Percentiles rank a stretch among this genome's conserved stretches.
phyloP scores from a whole-genome alignment of 1,284 basidiomycete genomes.

The Caloboletus inedulis region DNA sequence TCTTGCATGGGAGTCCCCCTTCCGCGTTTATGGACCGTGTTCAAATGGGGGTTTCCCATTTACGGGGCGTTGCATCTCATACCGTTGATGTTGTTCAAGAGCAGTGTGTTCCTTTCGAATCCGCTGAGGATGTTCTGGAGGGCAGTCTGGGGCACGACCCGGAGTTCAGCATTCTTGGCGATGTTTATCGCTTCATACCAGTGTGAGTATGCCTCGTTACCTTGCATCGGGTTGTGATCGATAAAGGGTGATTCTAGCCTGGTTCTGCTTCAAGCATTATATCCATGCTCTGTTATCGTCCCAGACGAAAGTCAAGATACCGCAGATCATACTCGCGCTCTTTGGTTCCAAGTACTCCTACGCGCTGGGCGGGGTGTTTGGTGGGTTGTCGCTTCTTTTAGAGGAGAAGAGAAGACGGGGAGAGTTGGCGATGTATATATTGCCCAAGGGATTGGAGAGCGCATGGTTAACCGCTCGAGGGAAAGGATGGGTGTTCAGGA shows the following conservation, averaged over 20 bases:
- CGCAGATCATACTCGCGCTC: conserved; percentile 48
- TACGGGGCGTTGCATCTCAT: conserved; percentile 92
- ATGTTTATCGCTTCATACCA: conserved; percentile 87
- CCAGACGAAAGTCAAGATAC: conserved; percentile 41
- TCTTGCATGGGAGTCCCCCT: conserved; percentile 67
- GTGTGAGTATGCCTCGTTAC: conserved; percentile 42
- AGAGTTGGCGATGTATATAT: conserved; percentile 92
- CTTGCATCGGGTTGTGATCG: not conserved
- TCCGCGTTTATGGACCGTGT: conserved; percentile 78
- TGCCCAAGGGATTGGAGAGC: conserved; percentile 89
- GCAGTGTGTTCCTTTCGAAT: conserved; percentile 55
- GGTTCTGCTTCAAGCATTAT: conserved; percentile 74
- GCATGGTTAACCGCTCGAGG: conserved; percentile 80
- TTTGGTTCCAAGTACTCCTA: conserved; percentile 71
- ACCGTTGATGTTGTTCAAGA: conserved; percentile 78
- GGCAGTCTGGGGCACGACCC: conserved; percentile 69
- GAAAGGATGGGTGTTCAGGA: conserved; percentile 73
- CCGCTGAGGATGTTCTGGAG: conserved; percentile 63
- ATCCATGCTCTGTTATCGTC: conserved; percentile 50
- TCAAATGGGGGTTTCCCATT: conserved; percentile 80
- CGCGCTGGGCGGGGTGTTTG: conserved; percentile 73
- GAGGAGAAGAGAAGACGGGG: conserved; percentile 81
- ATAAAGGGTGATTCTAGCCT: conserved; percentile 40
- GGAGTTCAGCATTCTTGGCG: conserved; percentile 89
- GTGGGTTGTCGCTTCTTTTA: conserved; percentile 79